phyloP scores from a whole-genome alignment of 2,329 filamentous ascomycete genomes.

The Pseudonectria buxi region DNA sequence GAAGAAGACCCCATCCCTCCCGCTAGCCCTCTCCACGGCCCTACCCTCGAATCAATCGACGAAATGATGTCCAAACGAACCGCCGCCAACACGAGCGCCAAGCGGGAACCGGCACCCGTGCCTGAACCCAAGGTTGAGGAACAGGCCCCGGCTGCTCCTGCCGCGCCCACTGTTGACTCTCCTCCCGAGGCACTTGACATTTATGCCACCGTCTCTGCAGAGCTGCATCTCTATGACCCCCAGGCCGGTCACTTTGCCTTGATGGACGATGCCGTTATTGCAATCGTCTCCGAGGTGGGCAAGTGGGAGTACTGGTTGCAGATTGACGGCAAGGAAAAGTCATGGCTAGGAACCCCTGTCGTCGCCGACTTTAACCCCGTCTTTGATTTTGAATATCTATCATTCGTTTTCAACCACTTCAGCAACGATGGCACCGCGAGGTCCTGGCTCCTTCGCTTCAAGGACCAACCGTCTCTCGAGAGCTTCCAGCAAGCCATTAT shows the following conservation, averaged over 20 bases:
- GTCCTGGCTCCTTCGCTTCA: conserved; percentile 93
- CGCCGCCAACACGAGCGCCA: conserved; percentile 40
- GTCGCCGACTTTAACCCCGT: conserved; percentile 92
- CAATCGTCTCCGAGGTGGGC: conserved; percentile 77
- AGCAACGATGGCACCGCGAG: conserved; percentile 80
- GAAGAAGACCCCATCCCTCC: conserved; percentile 57
- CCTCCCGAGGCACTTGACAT: conserved; percentile 66
- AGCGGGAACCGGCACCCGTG: conserved; percentile 32
- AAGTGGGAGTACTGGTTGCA: conserved; percentile 96
- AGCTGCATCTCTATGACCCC: conserved; percentile 93
- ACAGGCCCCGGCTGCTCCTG: conserved; percentile 14
- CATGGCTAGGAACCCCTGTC: conserved; percentile 83
- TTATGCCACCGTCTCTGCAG: conserved; percentile 67
- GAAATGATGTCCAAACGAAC: conserved; percentile 46
- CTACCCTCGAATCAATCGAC: conserved; percentile 50
- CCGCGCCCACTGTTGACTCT: conserved; percentile 12
- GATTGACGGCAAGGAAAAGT: conserved; percentile 64
- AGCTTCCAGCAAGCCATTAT: conserved; percentile 90
- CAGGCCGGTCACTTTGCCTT: conserved; percentile 75
- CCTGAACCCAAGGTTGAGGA: conserved; percentile 27
- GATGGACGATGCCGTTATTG: conserved; percentile 68
- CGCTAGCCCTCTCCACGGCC: conserved; percentile 56
- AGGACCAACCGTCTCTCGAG: conserved; percentile 72
- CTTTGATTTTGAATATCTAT: conserved; percentile 98
- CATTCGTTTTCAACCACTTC: conserved; percentile 98